These are phyloP conservation scores for Candolleomyces eurysporus DNA, from an alignment of 768 basidiomycete species.

Conservation along the genomic window DNA sequence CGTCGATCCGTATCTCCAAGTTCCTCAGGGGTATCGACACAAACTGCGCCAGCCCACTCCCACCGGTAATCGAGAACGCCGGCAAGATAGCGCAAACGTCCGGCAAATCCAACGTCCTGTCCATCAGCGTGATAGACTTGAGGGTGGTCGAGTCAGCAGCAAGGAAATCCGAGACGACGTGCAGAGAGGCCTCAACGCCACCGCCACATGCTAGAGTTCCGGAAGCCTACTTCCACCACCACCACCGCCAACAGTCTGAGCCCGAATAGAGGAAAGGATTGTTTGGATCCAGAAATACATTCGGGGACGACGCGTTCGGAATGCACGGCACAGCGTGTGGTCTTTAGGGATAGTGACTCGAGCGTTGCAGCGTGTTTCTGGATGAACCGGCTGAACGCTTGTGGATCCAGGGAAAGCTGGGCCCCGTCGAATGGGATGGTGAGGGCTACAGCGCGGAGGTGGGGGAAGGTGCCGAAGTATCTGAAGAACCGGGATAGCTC, in stretches of 20 bases:
- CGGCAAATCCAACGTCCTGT: too few species aligned
- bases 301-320: conserved; percentile 21
- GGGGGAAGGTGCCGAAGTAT: conserved; percentile 37
- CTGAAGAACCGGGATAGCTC: conserved; percentile 38
- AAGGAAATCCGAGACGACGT: conserved; percentile 24
- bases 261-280: conserved; percentile 26
- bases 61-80: too few species aligned
- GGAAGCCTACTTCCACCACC: conserved; percentile 17
- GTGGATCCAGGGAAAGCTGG: conserved; percentile 33
- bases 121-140: too few species aligned
- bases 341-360: conserved; percentile 33
- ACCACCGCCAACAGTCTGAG: conserved; percentile 7
- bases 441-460: conserved; percentile 27
- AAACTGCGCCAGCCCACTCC: too few species aligned
- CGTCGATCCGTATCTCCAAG: too few species aligned
- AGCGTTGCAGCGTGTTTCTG: conserved; percentile 32
- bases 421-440: conserved; percentile 45
- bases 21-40: too few species aligned
- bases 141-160: neutral
- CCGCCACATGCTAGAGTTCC: conserved; percentile 27
- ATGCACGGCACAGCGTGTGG: conserved; percentile 25
- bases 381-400: conserved; percentile 34
- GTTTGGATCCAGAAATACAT: conserved; percentile 41
- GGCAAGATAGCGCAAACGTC: too few species aligned
- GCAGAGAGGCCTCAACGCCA: conserved; percentile 40